These are phyloP conservation scores for Penicillium sp. DNA, from an alignment of 2,329 filamentous ascomycete species.

Conservation along the genomic window DNA sequence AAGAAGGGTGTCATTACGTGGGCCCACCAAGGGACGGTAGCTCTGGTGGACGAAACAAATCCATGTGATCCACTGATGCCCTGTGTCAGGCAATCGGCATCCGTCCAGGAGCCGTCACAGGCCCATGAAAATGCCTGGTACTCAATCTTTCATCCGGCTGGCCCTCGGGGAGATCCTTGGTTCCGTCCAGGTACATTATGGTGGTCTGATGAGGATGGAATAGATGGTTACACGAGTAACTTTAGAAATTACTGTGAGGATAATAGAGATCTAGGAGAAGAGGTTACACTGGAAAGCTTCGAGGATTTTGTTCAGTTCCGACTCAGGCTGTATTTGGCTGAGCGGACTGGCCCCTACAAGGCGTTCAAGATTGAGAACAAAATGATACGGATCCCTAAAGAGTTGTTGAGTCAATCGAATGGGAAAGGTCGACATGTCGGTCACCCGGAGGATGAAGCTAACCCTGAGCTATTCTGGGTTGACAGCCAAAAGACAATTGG, in stretches of 20 bases:
- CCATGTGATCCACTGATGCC: not conserved
- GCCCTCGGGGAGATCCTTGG: not conserved
- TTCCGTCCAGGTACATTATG: not conserved
- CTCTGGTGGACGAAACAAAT: not conserved
- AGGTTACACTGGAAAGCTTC: not conserved
- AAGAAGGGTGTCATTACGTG: not conserved
- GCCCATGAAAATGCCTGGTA: not conserved
- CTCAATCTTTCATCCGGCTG: not conserved
- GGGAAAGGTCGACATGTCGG: not conserved
- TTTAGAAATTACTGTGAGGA: not conserved
- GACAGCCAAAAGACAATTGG: not conserved
- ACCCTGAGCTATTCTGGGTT: not conserved
- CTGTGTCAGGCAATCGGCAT: not conserved
- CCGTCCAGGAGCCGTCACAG: not conserved
- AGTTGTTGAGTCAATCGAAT: not conserved
- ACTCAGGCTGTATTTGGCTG: not conserved
- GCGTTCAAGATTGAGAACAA: not conserved
- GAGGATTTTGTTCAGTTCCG: slow-evolving; percentile 7
- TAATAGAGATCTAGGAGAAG: not conserved
- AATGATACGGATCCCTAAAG: not conserved
- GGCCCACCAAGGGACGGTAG: not conserved
- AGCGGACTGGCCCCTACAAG: not conserved
- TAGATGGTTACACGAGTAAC: not conserved
- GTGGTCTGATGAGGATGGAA: not conserved
- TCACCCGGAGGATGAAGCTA: not conserved